Conservation (phyloP, 2,329 filamentous ascomycete genomes). For the Ceratocystis smalleyi region DNA sequence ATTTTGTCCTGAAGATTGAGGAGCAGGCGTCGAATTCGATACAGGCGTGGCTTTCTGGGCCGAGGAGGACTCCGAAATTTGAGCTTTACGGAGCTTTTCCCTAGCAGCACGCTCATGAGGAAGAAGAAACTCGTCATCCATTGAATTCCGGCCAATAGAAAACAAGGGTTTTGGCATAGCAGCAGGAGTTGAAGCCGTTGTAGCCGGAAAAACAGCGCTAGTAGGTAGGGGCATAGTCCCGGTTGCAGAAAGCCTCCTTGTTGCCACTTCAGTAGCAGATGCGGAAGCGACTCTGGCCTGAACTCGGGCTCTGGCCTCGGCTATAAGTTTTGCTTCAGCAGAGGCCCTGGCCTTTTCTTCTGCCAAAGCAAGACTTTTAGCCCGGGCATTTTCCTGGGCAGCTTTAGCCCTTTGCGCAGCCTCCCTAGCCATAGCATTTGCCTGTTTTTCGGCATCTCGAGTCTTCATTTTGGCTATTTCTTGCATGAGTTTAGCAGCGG, state of each 20-base stretch:
- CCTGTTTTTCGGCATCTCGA: background rate
- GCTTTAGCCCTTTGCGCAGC: background rate
- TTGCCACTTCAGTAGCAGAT: background rate
- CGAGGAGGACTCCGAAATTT: background rate
- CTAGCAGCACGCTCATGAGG: conserved; percentile 2
- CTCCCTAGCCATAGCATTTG: background rate
- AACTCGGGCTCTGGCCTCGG: background rate
- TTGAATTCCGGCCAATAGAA: background rate
- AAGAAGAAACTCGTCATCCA: conserved; percentile 5
- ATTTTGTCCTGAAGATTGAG: background rate
- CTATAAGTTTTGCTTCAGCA: background rate
- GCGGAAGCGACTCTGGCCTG: background rate
- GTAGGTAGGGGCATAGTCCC: background rate
- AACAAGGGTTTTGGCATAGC: conserved; percentile 3
- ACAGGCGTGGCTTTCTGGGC: background rate
- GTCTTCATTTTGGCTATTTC: background rate
- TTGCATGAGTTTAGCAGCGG: background rate
- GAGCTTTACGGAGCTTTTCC: background rate
- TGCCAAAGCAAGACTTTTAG: background rate
- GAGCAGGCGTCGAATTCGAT: background rate
- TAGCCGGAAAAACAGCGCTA: background rate
- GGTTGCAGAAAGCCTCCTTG: background rate
- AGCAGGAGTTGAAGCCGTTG: background rate
- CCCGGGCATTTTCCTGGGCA: background rate
- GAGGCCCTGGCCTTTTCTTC: background rate